Conservation (phyloP, 768 basidiomycete genomes). For the Leccinellum rugosiceps region DNA sequence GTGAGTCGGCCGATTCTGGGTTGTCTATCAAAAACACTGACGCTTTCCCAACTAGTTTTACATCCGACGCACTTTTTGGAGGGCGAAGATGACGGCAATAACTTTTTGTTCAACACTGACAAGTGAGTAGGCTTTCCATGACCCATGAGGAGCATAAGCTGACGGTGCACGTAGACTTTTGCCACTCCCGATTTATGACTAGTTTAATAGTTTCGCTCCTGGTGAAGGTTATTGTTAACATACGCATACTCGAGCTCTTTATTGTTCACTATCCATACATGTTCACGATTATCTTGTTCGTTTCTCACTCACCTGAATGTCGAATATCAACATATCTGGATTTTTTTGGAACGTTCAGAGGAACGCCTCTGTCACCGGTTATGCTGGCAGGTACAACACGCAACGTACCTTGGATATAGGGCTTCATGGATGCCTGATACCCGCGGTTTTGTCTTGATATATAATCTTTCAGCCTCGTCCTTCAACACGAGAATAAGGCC, state of each 20-base stretch:
- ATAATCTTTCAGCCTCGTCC: too few species aligned
- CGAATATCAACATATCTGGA: constrained; percentile 21
- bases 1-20: constrained; percentile 40
- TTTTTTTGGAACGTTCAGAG: neutral
- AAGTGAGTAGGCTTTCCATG: constrained; percentile 40
- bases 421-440: neutral
- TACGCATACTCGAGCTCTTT: neutral
- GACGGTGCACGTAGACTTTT: constrained; percentile 42
- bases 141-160: constrained; percentile 1
- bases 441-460: constrained; percentile 8
- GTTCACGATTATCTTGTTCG: neutral
- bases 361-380: neutral
- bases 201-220: neutral
- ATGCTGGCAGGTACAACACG: too few species aligned
- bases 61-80: constrained; percentile 88
- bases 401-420: constrained; percentile 18
- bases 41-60: constrained; percentile 51
- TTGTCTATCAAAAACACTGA: neutral
- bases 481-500: too few species aligned
- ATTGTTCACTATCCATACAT: constrained; percentile 6
- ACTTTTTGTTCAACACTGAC: constrained; percentile 91
- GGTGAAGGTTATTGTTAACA: neutral
- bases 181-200: constrained; percentile 75
- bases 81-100: constrained; percentile 87
- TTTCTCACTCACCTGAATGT: constrained; percentile 15